Conservation (phyloP, 2,329 filamentous ascomycete genomes). For the Cladophialophora chaetospira region DNA sequence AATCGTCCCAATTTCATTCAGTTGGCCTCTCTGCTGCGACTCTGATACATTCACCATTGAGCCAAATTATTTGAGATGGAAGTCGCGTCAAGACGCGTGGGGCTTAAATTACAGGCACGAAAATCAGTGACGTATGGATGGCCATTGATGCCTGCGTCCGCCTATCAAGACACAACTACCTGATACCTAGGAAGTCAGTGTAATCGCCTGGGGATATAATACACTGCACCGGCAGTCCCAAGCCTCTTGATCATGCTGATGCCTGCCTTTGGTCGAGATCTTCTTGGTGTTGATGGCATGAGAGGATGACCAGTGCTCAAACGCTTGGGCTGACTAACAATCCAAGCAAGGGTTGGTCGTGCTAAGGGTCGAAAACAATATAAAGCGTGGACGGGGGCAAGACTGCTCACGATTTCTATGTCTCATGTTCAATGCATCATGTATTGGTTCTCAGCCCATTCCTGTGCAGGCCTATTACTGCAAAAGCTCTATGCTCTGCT, state of each 20-base stretch:
- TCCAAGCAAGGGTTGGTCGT: neutral
- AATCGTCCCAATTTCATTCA: conserved; percentile 18
- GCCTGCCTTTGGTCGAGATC: too few relatives aligned
- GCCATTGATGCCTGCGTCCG: neutral
- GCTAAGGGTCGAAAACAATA: neutral
- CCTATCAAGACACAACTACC: too few relatives aligned
- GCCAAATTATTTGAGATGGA: neutral
- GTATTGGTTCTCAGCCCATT: conserved; percentile 28
- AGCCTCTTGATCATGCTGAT: too few relatives aligned
- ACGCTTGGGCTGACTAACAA: too few relatives aligned
- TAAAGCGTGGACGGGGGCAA: neutral
- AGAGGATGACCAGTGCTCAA: too few relatives aligned
- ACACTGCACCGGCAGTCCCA: too few relatives aligned
- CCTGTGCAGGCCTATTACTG: conserved; percentile 24
- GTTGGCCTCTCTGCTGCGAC: neutral
- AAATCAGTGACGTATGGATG: neutral
- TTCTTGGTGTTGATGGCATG: too few relatives aligned
- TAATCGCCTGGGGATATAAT: too few relatives aligned
- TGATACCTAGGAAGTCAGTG: too few relatives aligned
- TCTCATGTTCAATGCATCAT: conserved; percentile 4
- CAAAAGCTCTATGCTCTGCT: conserved; percentile 20
- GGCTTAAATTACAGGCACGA: neutral
- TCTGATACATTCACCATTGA: neutral
- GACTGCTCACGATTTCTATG: neutral
- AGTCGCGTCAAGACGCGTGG: conserved; percentile 1